Evolutionary conservation across 2,329 filamentous ascomycete genomes (phyloP).

Genomic region (Helotiales sp.): DNA sequence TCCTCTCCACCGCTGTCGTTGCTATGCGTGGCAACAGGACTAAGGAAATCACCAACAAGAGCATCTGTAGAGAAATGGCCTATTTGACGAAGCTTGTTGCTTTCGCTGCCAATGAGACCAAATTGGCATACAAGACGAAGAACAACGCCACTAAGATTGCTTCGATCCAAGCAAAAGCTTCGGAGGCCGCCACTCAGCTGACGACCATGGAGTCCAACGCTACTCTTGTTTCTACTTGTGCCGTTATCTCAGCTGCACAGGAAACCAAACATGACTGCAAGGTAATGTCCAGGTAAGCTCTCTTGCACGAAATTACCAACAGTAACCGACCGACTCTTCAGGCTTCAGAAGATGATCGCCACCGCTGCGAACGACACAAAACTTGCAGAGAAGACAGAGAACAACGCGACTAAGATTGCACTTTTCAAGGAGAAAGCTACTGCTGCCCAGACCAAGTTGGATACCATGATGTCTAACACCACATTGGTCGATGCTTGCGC

Average conservation of each 20-base stretch:
- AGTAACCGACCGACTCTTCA: neutral
- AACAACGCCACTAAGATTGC: constrained; percentile 45
- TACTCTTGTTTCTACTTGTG: constrained; percentile 44
- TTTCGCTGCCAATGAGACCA: constrained; percentile 43
- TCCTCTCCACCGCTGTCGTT: constrained; percentile 34
- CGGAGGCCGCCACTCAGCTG: constrained; percentile 40
- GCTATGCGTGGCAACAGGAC: constrained; percentile 42
- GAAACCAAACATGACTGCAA: constrained; percentile 41
- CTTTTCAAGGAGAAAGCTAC: constrained; percentile 44
- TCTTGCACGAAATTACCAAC: neutral
- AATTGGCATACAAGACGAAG: constrained; percentile 43
- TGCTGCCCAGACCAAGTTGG: constrained; percentile 40
- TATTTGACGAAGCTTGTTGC: constrained; percentile 32
- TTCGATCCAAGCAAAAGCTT: constrained; percentile 43
- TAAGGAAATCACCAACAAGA: constrained; percentile 40
- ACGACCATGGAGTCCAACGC: constrained; percentile 43
- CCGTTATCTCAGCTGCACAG: constrained; percentile 42
- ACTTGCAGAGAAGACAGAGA: constrained; percentile 44
- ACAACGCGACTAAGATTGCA: constrained; percentile 45
- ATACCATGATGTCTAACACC: constrained; percentile 43
- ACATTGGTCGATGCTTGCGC: constrained; percentile 44
- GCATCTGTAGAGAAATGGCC: constrained; percentile 44
- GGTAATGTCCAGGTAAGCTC: constrained; percentile 32
- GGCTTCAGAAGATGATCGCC: constrained; percentile 35
- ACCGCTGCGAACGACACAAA: constrained; percentile 43